These are phyloP conservation scores for Metarhizium robertsii DNA, from an alignment of 2,329 filamentous ascomycete genomes.

Conservation along the genomic window DNA sequence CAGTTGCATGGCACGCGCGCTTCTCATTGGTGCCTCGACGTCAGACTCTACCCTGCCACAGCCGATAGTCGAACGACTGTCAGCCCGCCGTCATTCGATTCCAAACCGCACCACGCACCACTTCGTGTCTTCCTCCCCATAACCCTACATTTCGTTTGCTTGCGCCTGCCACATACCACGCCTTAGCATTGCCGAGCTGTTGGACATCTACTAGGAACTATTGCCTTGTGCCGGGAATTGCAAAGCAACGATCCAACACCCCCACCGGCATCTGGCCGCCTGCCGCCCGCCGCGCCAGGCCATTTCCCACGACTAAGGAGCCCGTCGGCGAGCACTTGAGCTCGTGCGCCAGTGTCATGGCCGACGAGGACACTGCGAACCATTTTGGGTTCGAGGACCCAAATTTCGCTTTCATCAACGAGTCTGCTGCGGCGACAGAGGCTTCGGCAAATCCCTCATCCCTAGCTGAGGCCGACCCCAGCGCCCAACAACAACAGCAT, in stretches of 20 bases:
- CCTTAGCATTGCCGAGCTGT: not conserved
- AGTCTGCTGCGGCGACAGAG: constrained; percentile 18
- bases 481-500: constrained; percentile 15
- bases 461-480: constrained; percentile 21
- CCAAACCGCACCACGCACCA: constrained; percentile 2
- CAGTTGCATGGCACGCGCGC: not conserved
- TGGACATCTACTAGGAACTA: not conserved
- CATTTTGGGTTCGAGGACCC: constrained; percentile 36
- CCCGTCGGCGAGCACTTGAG: constrained; percentile 2
- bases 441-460: constrained; percentile 22
- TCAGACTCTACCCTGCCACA: constrained; percentile 5
- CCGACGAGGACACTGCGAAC: constrained; percentile 28
- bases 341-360: constrained; percentile 21
- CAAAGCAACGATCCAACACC: not conserved
- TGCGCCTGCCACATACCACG: not conserved
- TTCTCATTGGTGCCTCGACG: constrained; percentile 3
- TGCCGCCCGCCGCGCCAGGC: not conserved
- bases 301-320: not conserved
- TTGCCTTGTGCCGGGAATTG: not conserved
- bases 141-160: not conserved
- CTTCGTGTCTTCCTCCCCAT: not conserved
- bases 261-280: constrained; percentile 2
- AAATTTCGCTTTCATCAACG: constrained; percentile 27
- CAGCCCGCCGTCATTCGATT: constrained; percentile 7
- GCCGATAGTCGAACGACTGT: constrained; percentile 5